Percentiles rank a stretch among this genome's conserved stretches.
Conservation (phyloP, 306 rosid genomes). For the Calophaca sinica region DNA sequence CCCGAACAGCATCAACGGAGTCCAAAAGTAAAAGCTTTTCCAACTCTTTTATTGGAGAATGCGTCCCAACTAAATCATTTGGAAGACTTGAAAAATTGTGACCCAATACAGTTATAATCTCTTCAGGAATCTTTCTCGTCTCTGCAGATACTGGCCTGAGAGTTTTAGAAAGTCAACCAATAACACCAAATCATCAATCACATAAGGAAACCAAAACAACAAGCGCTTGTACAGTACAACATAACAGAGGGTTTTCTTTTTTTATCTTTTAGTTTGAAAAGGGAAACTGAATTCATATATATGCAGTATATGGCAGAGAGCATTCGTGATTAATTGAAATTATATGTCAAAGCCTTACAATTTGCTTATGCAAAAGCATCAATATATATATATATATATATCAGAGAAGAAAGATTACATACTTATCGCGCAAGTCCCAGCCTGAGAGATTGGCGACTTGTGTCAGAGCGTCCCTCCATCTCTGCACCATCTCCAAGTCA, state of each 20-base stretch:
- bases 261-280: too few species aligned
- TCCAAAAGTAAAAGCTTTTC: constrained; percentile 15
- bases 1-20: constrained; percentile 7
- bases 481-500: not conserved
- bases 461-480: not conserved
- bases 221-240: not conserved
- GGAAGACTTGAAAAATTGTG: constrained; percentile 4
- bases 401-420: too few species aligned
- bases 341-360: not conserved
- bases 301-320: too few species aligned
- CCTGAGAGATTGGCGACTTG: not conserved
- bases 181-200: not conserved
- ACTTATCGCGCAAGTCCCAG: constrained; percentile 32
- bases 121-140: constrained; percentile 6
- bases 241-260: not conserved
- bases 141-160: not conserved
- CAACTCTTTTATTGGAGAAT: constrained; percentile 1
- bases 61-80: constrained; percentile 40
- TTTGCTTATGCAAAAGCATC: not conserved
- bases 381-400: too few species aligned
- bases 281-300: too few species aligned
- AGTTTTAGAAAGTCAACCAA: not conserved
- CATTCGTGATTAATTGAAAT: not conserved
- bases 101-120: not conserved
- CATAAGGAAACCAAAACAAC: not conserved